Evolutionary conservation across 352 stramenopile species (phyloP).

Genomic region (Globisporangium perplexum): DNA sequence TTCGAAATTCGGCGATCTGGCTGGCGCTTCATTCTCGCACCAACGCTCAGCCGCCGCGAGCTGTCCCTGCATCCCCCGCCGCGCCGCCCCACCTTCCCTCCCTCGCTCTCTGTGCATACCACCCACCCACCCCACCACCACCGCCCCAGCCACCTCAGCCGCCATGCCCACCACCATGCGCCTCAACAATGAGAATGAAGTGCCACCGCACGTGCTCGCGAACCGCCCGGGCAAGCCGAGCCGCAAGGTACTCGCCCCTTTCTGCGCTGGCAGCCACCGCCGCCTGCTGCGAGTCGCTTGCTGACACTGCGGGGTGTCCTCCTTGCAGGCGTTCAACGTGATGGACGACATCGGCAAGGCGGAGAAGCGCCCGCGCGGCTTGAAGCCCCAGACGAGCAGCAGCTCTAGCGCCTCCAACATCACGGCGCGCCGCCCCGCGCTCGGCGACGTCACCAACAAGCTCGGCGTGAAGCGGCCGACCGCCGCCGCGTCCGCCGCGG

Average conservation of each 20-base stretch:
- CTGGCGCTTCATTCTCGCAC: too few species aligned
- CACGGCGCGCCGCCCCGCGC: slow-evolving; percentile 27
- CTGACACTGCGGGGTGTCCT: not conserved
- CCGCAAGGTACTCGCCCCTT: slow-evolving; percentile 17
- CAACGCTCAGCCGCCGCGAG: not conserved
- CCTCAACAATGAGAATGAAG: slow-evolving; percentile 75
- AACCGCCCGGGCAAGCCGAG: slow-evolving; percentile 48
- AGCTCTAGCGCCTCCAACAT: slow-evolving; percentile 10
- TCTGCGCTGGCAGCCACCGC: too few species aligned
- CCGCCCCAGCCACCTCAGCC: not conserved
- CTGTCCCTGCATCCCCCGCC: too few species aligned
- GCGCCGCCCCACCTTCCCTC: not conserved
- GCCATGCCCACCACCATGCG: slow-evolving; percentile 23
- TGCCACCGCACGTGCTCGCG: slow-evolving; percentile 25
- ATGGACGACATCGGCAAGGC: slow-evolving; percentile 37
- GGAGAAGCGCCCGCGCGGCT: slow-evolving; percentile 54
- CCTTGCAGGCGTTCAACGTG: slow-evolving; percentile 33
- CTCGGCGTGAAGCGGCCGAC: slow-evolving; percentile 66
- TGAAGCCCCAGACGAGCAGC: slow-evolving; percentile 30
- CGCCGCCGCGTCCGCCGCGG: slow-evolving; percentile 18
- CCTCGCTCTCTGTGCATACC: slow-evolving; percentile 5
- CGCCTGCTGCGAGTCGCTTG: too few species aligned
- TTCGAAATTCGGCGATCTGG: too few species aligned
- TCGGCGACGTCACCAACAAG: slow-evolving; percentile 73
- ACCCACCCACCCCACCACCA: not conserved